Evolutionary conservation across 2,329 filamentous ascomycete genomes (phyloP).

Genomic region (Fusarium sp.): DNA sequence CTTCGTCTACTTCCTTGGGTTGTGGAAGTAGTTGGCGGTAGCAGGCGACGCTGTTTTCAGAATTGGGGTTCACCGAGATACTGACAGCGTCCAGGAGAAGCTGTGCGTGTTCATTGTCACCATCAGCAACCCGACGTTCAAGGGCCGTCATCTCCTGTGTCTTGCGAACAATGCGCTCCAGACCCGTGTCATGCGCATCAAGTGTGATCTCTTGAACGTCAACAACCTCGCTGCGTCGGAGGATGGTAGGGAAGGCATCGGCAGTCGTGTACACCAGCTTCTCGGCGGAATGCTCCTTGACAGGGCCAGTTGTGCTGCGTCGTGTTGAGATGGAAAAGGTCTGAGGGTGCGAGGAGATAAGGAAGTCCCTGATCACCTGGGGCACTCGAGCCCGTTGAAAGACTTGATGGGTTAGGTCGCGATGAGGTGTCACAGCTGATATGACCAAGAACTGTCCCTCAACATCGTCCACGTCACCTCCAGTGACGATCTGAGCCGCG

Average conservation of each 20-base stretch:
- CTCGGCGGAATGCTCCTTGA: slow-evolving; percentile 81
- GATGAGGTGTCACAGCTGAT: slow-evolving; percentile 82
- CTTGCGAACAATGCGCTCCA: slow-evolving; percentile 91
- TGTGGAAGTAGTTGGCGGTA: slow-evolving; percentile 81
- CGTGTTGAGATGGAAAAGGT: slow-evolving; percentile 82
- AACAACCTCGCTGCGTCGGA: slow-evolving; percentile 88
- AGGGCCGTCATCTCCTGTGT: slow-evolving; percentile 84
- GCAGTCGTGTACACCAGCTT: slow-evolving; percentile 87
- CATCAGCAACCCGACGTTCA: slow-evolving; percentile 79
- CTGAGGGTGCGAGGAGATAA: slow-evolving; percentile 81
- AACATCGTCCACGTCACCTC: slow-evolving; percentile 77
- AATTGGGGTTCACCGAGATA: slow-evolving; percentile 79
- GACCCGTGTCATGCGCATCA: slow-evolving; percentile 83
- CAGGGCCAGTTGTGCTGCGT: slow-evolving; percentile 75
- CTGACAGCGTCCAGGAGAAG: slow-evolving; percentile 80
- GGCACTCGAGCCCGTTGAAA: slow-evolving; percentile 90
- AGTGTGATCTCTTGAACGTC: slow-evolving; percentile 74
- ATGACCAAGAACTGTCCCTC: slow-evolving; percentile 93
- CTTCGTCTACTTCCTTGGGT: slow-evolving; percentile 54
- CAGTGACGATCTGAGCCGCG: slow-evolving; percentile 81
- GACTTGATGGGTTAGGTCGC: slow-evolving; percentile 83
- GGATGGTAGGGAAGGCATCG: slow-evolving; percentile 90
- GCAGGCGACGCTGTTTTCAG: slow-evolving; percentile 80
- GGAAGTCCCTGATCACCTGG: slow-evolving; percentile 85
- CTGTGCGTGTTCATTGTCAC: slow-evolving; percentile 76